Base-by-base conservation (phyloP, 345 rosid genomes). In the Syzygium oleosum region DNA sequence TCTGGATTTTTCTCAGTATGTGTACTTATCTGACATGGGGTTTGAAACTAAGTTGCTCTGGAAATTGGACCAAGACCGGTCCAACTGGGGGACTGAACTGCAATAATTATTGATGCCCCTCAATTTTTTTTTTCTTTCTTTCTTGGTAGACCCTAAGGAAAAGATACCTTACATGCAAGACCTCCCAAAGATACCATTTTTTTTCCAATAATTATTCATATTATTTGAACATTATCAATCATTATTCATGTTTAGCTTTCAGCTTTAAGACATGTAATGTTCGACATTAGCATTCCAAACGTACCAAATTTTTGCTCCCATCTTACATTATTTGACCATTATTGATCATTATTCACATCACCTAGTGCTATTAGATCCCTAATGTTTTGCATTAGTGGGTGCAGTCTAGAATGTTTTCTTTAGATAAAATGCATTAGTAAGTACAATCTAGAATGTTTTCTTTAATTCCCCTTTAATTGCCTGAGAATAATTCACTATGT, bases 61-160 rank as follows among this genome's bases (percentile, higher is more conserved):
- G 96, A 90, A 95, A 95, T 90, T 94, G 98, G 93, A 91, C 94
- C 96, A 88, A 91, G 95, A 95, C 97, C 95, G 90, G 94, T 93
- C 97, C 49, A 73, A 73, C 83, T 19, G 83, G 49, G 65, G 27
- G 49, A 19, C 83, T 73, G 83, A 73, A 38, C 49, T 34, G 49
- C 83, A 73, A 73, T 73, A 73, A 73, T 19, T 73, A 73, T 38
- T 38, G 49, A 19, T 38, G 43, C 80, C 23, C 25, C 25, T 38
- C 14, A 8, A 0, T 0, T 58, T 27, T 59, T 59, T 27, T 43
- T 43, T 52, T 17, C 8, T 53, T 16, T 31, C 3, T 68, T 9
- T 34, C 79, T 68, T 17, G 46, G 46, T 34, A 68, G 46, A 34
- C 80, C 43, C 46, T 68, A 73, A 73, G 38, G 23, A 38, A 73